These are phyloP conservation scores for Nyctanthes arbortristis DNA, from an alignment of 257 asterid species.

Conservation along the genomic window DNA sequence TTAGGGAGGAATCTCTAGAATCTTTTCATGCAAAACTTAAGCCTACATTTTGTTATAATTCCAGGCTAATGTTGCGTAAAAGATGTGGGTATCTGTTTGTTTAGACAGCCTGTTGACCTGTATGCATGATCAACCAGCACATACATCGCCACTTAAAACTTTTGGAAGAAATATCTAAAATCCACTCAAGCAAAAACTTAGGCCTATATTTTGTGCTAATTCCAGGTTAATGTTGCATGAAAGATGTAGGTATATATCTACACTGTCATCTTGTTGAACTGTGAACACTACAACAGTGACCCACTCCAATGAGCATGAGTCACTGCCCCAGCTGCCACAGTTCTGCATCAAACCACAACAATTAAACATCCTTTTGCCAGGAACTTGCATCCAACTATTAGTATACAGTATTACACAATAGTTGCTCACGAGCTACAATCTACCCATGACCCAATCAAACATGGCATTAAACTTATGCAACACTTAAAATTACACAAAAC, in stretches of 20 bases:
- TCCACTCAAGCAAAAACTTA: no score
- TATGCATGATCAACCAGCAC: no score
- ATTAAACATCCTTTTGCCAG: not conserved
- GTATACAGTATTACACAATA: no score
- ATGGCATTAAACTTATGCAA: not conserved
- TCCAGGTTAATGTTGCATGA: no score
- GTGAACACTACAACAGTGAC: no score
- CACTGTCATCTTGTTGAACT: no score
- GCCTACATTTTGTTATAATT: not conserved
- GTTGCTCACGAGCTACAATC: not conserved
- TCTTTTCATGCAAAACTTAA: not conserved
- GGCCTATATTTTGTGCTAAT: no score
- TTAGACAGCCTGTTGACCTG: no score
- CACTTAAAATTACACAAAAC: not conserved
- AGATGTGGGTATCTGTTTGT: no score
- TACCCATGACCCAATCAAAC: not conserved
- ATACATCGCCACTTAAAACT: no score
- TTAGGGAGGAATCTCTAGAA: not conserved
- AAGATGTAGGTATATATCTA: no score
- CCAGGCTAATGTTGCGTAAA: not conserved
- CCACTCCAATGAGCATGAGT: not conserved
- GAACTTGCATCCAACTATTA: not conserved
- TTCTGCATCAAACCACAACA: not conserved
- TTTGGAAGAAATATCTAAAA: no score
- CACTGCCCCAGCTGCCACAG: not conserved